Conservation (phyloP, 2,329 filamentous ascomycete genomes). For the Zymoseptoria crescenta region DNA sequence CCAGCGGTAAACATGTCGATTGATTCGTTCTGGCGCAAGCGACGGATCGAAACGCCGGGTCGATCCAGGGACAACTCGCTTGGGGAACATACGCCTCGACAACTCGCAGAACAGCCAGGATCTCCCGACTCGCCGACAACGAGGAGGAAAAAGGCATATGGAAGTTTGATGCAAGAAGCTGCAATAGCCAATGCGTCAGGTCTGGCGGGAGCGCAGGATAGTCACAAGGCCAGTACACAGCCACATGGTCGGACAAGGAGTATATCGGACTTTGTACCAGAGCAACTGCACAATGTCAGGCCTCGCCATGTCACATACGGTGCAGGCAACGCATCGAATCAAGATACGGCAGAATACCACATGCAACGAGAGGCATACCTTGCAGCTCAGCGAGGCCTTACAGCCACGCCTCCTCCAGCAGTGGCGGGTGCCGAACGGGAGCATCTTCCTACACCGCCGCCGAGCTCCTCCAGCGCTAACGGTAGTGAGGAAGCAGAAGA, state of each 20-base stretch:
- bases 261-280: slow-evolving; percentile 79
- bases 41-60: slow-evolving; percentile 23
- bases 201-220: slow-evolving; percentile 19
- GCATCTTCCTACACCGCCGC: slow-evolving; percentile 64
- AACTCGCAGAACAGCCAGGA: slow-evolving; percentile 15
- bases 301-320: slow-evolving; percentile 64
- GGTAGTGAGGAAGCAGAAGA: slow-evolving; percentile 48
- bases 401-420: slow-evolving; percentile 37
- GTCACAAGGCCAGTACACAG: slow-evolving; percentile 9
- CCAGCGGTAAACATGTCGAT: slow-evolving; percentile 35
- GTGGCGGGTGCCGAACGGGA: slow-evolving; percentile 14
- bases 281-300: slow-evolving; percentile 58
- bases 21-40: slow-evolving; percentile 34
- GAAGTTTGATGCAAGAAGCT: slow-evolving; percentile 36
- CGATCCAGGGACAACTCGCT: slow-evolving; percentile 24
- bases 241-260: slow-evolving; percentile 65
- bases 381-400: slow-evolving; percentile 68
- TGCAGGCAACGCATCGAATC: slow-evolving; percentile 42
- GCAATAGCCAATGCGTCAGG: slow-evolving; percentile 19
- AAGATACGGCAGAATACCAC: slow-evolving; percentile 44
- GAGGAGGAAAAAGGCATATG: slow-evolving; percentile 43
- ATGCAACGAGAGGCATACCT: slow-evolving; percentile 74
- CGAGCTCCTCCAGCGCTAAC: slow-evolving; percentile 56
- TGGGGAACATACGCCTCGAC: slow-evolving; percentile 27
- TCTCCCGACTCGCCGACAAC: slow-evolving; percentile 25